Conservation (phyloP, 1,139 yeast species). For the Sugiyamaella novakii region DNA sequence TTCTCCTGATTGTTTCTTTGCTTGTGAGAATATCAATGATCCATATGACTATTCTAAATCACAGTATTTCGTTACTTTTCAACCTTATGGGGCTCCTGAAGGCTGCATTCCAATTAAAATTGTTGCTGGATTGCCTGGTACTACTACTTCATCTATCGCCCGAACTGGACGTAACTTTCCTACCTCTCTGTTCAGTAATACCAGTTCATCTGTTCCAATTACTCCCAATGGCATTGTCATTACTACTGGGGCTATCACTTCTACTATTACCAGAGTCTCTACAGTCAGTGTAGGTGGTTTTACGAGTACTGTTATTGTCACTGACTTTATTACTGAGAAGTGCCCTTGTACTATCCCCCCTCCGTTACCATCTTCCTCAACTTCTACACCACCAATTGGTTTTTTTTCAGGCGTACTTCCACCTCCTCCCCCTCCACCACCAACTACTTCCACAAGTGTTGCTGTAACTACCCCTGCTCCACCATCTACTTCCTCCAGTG, state of each 20-base stretch:
- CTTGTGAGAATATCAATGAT: constrained; percentile 48
- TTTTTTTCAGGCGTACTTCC: too few relatives aligned
- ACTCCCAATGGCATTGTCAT: background rate
- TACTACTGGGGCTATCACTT: background rate
- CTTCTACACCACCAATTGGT: background rate
- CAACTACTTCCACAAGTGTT: too few relatives aligned
- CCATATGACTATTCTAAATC: constrained; percentile 48
- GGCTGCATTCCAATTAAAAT: constrained; percentile 20
- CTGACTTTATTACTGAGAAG: background rate
- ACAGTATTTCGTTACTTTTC: constrained; percentile 36
- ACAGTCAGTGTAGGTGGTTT: background rate
- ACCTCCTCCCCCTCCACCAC: background rate
- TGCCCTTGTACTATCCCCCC: constrained; percentile 5
- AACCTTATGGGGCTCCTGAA: constrained; percentile 13
- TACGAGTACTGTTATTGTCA: background rate
- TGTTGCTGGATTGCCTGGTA: constrained; percentile 6
- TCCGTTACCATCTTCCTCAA: background rate
- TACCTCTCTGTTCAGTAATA: background rate
- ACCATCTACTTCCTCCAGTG: background rate
- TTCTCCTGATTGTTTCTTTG: constrained; percentile 44
- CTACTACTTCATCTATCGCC: constrained; percentile 9
- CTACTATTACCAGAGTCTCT: background rate
- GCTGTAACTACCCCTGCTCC: background rate
- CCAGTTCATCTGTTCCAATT: background rate
- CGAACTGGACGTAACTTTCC: background rate